A percentile compares a stretch with the other conserved stretches of the same genome.
phyloP scores from a whole-genome alignment of 2,329 filamentous ascomycete genomes.

The Paraconiothyrium sp. region DNA sequence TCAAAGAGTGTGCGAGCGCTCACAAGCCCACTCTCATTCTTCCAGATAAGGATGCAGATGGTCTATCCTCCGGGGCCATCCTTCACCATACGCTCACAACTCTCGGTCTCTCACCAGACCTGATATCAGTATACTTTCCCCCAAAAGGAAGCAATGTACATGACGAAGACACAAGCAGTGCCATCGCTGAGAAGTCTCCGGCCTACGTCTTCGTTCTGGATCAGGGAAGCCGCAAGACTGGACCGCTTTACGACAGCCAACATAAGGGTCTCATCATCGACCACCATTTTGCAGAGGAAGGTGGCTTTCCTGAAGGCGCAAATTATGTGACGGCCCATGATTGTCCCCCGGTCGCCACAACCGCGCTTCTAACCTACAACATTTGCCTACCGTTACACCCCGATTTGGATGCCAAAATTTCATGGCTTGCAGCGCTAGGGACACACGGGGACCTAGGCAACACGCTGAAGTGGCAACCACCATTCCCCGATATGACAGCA shows the following conservation, averaged over 20 bases:
- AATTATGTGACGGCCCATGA: conserved; percentile 69
- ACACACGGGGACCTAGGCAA: conserved; percentile 74
- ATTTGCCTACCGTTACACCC: conserved; percentile 68
- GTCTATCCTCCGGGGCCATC: conserved; percentile 71
- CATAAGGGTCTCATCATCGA: conserved; percentile 70
- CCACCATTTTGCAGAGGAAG: conserved; percentile 67
- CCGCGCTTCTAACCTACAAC: conserved; percentile 69
- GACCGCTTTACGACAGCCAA: conserved; percentile 61
- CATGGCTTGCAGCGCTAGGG: conserved; percentile 71
- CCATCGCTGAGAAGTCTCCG: conserved; percentile 62
- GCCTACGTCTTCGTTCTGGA: conserved; percentile 71
- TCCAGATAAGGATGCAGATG: conserved; percentile 76
- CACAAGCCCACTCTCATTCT: conserved; percentile 67
- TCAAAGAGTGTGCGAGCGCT: conserved; percentile 64
- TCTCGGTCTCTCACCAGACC: conserved; percentile 63
- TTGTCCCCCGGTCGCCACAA: conserved; percentile 72
- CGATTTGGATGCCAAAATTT: conserved; percentile 60
- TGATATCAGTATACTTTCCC: conserved; percentile 68
- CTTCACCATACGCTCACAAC: conserved; percentile 67
- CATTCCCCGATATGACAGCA: conserved; percentile 71
- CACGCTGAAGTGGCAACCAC: conserved; percentile 70
- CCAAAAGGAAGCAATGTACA: conserved; percentile 69
- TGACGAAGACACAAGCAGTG: conserved; percentile 60
- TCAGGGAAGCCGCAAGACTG: conserved; percentile 67
- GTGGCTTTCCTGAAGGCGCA: conserved; percentile 66